A percentile compares a stretch with the other conserved stretches of the same genome.
phyloP scores from a whole-genome alignment of 768 basidiomycete genomes.

The Rhizopogon salebrosus region DNA sequence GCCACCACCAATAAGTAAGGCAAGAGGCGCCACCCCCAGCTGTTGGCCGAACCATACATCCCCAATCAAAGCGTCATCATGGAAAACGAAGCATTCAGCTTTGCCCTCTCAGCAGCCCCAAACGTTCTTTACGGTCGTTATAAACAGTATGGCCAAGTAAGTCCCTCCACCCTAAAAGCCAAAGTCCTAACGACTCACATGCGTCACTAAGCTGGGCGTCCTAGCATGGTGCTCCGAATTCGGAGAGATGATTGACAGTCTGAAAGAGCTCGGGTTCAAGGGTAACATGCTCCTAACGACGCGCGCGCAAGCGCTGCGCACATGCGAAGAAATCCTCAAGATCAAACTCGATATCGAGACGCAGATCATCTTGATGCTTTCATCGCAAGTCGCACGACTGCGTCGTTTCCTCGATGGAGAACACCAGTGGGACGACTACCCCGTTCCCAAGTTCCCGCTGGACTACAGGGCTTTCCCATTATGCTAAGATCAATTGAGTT shows the following conservation, averaged over 20 bases:
- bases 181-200: constrained; percentile 3
- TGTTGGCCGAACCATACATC: constrained; percentile 45
- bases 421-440: constrained; percentile 72
- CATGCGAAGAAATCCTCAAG: constrained; percentile 72
- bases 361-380: constrained; percentile 84
- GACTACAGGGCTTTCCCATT: constrained; percentile 41
- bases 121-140: constrained; percentile 75
- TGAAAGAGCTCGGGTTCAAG: constrained; percentile 77
- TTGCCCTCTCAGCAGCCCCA: constrained; percentile 70
- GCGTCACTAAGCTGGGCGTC: constrained; percentile 65
- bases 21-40: too few relatives aligned
- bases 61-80: constrained; percentile 66
- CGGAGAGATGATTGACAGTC: constrained; percentile 73
- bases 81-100: constrained; percentile 71
- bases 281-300: constrained; percentile 88
- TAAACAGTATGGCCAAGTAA: constrained; percentile 82
- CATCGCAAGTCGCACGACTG: constrained; percentile 74
- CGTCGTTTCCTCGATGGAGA: constrained; percentile 80
- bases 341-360: constrained; percentile 76
- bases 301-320: constrained; percentile 65
- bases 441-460: constrained; percentile 63
- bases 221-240: constrained; percentile 89
- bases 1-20: constrained; percentile 44
- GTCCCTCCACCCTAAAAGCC: constrained; percentile 14
- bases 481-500: constrained; percentile 7